phyloP scores from a whole-genome alignment of 2,329 filamentous ascomycete genomes.

The Sarocladium brachiariae region DNA sequence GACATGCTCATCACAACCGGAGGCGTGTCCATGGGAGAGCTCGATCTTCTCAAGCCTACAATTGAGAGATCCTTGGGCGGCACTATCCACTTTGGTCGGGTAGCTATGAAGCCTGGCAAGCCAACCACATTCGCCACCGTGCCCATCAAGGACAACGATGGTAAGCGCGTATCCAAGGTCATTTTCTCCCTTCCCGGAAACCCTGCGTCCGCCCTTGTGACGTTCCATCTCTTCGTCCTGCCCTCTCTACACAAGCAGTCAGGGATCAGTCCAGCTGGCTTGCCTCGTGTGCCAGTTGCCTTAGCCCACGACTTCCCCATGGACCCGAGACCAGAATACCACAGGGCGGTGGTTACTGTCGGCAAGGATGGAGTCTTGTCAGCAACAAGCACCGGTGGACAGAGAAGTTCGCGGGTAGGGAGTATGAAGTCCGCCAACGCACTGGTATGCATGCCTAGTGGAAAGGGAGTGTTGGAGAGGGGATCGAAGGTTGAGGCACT shows the following conservation, averaged over 20 bases:
- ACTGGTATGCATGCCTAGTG: constrained; percentile 66
- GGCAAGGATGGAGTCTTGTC: constrained; percentile 60
- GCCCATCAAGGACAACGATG: constrained; percentile 53
- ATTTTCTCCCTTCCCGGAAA: constrained; percentile 93
- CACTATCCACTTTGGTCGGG: constrained; percentile 91
- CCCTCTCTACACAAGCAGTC: constrained; percentile 73
- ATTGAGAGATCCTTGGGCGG: constrained; percentile 86
- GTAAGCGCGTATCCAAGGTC: constrained; percentile 55
- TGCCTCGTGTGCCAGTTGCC: constrained; percentile 65
- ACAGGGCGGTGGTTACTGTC: constrained; percentile 69
- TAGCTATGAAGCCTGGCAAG: constrained; percentile 97
- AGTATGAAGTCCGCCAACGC: constrained; percentile 88
- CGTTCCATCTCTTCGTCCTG: constrained; percentile 88
- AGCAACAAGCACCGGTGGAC: constrained; percentile 79
- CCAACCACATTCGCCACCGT: constrained; percentile 95
- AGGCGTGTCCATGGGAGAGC: constrained; percentile 95
- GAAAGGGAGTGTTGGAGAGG: constrained; percentile 56
- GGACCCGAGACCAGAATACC: constrained; percentile 83
- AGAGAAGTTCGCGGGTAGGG: constrained; percentile 83
- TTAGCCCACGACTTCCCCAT: constrained; percentile 66
- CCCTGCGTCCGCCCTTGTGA: constrained; percentile 86
- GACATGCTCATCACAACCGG: constrained; percentile 89
- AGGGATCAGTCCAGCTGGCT: constrained; percentile 60
- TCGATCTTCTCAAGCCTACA: constrained; percentile 93
- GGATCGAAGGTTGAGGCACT: constrained; percentile 70